Conservation (phyloP, 2,329 filamentous ascomycete genomes). For the Verticillium tricorpus region DNA sequence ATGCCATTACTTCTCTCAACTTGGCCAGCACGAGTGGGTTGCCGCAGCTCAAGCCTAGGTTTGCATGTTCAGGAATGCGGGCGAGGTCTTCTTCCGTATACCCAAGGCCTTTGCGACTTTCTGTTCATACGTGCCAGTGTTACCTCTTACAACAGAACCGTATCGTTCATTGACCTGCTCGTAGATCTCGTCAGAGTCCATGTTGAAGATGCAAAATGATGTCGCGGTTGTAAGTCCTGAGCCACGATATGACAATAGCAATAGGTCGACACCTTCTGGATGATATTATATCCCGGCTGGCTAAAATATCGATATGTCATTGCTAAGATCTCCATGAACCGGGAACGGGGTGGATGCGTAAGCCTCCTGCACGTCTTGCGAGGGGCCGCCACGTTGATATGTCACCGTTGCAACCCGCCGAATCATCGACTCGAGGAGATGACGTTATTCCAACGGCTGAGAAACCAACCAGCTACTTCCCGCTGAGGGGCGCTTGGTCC, state of each 20-base stretch:
- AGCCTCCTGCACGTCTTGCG: too few species aligned
- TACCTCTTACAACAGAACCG: slow-evolving; percentile 23
- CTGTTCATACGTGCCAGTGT: slow-evolving; percentile 26
- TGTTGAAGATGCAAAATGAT: slow-evolving; percentile 3
- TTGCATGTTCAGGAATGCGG: slow-evolving; percentile 40
- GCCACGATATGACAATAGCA: neutral
- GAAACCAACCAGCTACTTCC: too few species aligned
- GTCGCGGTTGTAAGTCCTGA: neutral
- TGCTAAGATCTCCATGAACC: too few species aligned
- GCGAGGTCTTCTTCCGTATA: slow-evolving; percentile 44
- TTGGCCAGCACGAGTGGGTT: slow-evolving; percentile 47
- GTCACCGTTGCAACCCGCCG: too few species aligned
- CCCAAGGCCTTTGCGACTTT: slow-evolving; percentile 45
- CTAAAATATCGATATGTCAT: too few species aligned
- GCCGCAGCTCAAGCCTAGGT: slow-evolving; percentile 50
- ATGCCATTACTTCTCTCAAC: slow-evolving; percentile 31
- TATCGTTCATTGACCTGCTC: slow-evolving; percentile 28
- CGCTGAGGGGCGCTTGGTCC: too few species aligned
- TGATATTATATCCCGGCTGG: too few species aligned
- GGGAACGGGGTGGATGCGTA: too few species aligned
- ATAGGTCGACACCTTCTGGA: too few species aligned
- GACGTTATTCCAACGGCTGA: too few species aligned
- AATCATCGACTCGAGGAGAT: too few species aligned
- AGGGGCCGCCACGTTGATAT: too few species aligned
- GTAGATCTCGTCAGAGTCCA: slow-evolving; percentile 28